Evolutionary conservation across 495 filamentous ascomycete genomes (phyloP).

Genomic region (Darksidea phi): DNA sequence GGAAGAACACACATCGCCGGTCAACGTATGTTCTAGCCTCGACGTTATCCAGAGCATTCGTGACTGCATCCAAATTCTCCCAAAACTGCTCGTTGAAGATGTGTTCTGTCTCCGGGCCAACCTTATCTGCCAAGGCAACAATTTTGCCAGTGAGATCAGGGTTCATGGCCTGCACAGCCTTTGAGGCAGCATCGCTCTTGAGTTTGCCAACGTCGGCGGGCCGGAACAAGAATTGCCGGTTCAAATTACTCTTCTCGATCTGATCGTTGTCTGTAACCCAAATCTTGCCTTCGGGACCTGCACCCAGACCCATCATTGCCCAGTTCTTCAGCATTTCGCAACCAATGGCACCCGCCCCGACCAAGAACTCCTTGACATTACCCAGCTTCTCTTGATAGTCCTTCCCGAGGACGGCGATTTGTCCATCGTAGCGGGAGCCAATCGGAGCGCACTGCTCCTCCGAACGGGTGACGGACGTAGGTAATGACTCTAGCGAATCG

Average conservation of each 20-base stretch:
- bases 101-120: slow-evolving; percentile 88
- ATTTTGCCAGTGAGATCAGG: slow-evolving; percentile 86
- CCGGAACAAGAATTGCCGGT: slow-evolving; percentile 95
- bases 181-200: slow-evolving; percentile 94
- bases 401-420: slow-evolving; percentile 92
- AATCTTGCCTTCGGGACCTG: slow-evolving; percentile 84
- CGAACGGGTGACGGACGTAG: slow-evolving; percentile 66
- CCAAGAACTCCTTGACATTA: slow-evolving; percentile 87
- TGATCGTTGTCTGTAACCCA: slow-evolving; percentile 95
- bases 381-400: slow-evolving; percentile 92
- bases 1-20: slow-evolving; percentile 97
- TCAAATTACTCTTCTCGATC: slow-evolving; percentile 98
- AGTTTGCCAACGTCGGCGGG: slow-evolving; percentile 90
- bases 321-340: slow-evolving; percentile 99
- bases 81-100: slow-evolving; percentile 96
- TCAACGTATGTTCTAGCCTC: slow-evolving; percentile 98
- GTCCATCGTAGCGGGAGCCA: slow-evolving; percentile 87
- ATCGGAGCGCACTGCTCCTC: slow-evolving; percentile 84
- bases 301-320: slow-evolving; percentile 96
- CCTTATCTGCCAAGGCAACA: slow-evolving; percentile 78
- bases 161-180: slow-evolving; percentile 90
- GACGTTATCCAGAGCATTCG: slow-evolving; percentile 97
- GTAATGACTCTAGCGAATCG: slow-evolving; percentile 92
- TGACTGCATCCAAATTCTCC: slow-evolving; percentile 84
- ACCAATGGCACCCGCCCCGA: slow-evolving; percentile 95